Conservation (phyloP, 2,329 filamentous ascomycete species). For the Graphiopsis chlorocephala region DNA sequence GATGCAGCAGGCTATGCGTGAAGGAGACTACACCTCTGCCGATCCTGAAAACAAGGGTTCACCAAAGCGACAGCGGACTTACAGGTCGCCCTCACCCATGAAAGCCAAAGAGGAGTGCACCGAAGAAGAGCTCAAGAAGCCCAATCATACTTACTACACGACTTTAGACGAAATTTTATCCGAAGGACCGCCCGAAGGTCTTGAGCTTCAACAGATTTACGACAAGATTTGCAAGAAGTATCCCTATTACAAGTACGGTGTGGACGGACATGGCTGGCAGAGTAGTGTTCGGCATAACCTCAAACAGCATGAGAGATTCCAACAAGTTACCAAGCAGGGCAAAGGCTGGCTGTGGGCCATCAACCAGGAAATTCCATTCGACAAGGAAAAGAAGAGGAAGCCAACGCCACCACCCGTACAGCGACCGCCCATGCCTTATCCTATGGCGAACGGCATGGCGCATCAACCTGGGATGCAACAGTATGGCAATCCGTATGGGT, state of each 20-base stretch:
- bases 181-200: constrained; percentile 53
- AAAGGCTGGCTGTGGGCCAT: constrained; percentile 65
- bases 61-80: constrained; percentile 48
- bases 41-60: constrained; percentile 8
- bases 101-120: constrained; percentile 65
- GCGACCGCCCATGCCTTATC: constrained; percentile 18
- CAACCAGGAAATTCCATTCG: constrained; percentile 57
- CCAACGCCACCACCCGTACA: constrained; percentile 38
- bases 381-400: constrained; percentile 56
- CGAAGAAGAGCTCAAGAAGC: constrained; percentile 70
- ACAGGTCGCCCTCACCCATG: constrained; percentile 60
- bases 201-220: constrained; percentile 66
- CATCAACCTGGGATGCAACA: constrained; percentile 20
- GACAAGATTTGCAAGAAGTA: constrained; percentile 62
- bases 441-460: constrained; percentile 24
- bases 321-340: constrained; percentile 58
- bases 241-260: constrained; percentile 61
- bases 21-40: constrained; percentile 8
- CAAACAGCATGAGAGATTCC: constrained; percentile 57
- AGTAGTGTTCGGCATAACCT: constrained; percentile 66
- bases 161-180: constrained; percentile 63
- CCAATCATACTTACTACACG: constrained; percentile 61
- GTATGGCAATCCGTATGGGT: constrained; percentile 12
- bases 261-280: constrained; percentile 61
- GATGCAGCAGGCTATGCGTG: constrained; percentile 5